Base-by-base conservation (phyloP, 2,329 filamentous ascomycete species). In the Pseudogymnoascus pannorum region DNA sequence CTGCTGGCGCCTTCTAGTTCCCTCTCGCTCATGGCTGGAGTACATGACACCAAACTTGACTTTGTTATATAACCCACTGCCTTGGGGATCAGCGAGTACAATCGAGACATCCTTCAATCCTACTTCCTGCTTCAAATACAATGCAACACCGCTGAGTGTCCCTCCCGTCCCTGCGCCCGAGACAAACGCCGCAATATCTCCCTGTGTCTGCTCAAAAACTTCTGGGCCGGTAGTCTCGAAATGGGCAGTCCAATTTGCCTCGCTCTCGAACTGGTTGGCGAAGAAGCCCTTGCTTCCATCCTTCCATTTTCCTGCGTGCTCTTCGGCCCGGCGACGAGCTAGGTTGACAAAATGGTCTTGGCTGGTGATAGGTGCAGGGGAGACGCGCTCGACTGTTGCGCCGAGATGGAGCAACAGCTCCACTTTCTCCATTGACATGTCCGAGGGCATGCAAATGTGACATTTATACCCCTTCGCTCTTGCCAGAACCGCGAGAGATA, bases 41-140 rank as follows among this genome's bases (percentile, higher is more conserved):
- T 97, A 99, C 91, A 99, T 96, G 64, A 99, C 94, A 4, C 93
- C 94, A 74, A 94, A 90, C 68, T 88, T 88, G 66, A 99, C 82
- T 71, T 91, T 89, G 77, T 99, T 96, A 78, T 89, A 97, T 24
- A 99, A 78, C 0, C 94, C 94, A 72, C 91, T 96, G 8, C 94
- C 94, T 72, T 95, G 92, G 1, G 94, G 95, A 74, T 99, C 94
- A 0, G 94, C 93, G 1, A 99, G 84, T 1, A 97, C 86, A 31
- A 97, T 78, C 65, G 81, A 83, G 24, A 64, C 58, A 31, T 65
- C 59, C 7, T 63, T 62, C 66, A 72, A 66, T 1, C 68, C 67
- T 66, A 70, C 70, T 58, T 73, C 76, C 44, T 89, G 85, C 74
- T 97, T 97, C 29, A 99, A 77, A 71, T 87, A 94, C 61, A 87